Conservation (phyloP, 2,329 filamentous ascomycete genomes). For the Arthrobotrys conoides region DNA sequence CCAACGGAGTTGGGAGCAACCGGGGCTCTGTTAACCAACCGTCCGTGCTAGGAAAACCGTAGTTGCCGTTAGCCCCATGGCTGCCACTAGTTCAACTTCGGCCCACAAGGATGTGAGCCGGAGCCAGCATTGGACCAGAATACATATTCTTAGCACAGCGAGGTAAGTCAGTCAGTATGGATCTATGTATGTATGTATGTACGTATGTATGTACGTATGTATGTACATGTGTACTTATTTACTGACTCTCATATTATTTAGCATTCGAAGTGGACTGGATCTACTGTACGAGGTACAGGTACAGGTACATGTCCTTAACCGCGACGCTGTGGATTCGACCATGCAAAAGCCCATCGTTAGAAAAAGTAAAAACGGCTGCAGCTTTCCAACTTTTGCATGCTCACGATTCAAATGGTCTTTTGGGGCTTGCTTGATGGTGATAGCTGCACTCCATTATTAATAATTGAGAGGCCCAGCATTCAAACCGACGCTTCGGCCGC, state of each 20-base stretch:
- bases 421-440: slow-evolving; percentile 24
- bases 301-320: slow-evolving; percentile 49
- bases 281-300: slow-evolving; percentile 40
- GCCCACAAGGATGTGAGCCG: slow-evolving; percentile 30
- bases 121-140: slow-evolving; percentile 12
- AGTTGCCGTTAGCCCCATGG: slow-evolving; percentile 45
- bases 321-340: slow-evolving; percentile 35
- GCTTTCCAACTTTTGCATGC: slow-evolving; percentile 53
- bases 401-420: slow-evolving; percentile 44
- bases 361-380: slow-evolving; percentile 57
- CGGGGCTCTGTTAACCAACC: slow-evolving; percentile 45
- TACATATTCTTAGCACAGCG: slow-evolving; percentile 7
- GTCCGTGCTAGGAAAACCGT: slow-evolving; percentile 58
- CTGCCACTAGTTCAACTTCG: slow-evolving; percentile 12
- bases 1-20: slow-evolving; percentile 44
- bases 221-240: too few relatives aligned
- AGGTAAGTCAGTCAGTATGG: background rate
- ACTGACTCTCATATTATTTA: too few relatives aligned
- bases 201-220: too few relatives aligned
- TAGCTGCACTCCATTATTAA: slow-evolving; percentile 54
- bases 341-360: slow-evolving; percentile 33
- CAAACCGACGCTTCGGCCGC: slow-evolving; percentile 40
- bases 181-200: too few relatives aligned
- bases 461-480: slow-evolving; percentile 40
- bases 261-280: background rate